phyloP scores from a whole-genome alignment of 257 asterid species.

The Scutellaria barbata region DNA sequence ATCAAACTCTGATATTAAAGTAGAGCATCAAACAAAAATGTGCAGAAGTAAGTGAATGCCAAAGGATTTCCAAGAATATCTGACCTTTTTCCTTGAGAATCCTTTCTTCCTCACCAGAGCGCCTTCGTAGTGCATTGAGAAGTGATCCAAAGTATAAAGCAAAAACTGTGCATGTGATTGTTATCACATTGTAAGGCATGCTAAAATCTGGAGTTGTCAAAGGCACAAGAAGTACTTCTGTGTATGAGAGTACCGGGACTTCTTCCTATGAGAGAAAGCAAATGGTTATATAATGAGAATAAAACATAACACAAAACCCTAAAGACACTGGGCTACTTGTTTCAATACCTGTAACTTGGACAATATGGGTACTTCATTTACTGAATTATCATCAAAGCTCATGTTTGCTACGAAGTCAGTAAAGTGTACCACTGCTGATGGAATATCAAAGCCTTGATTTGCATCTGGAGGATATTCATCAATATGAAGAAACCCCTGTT shows the following conservation, averaged over 20 bases:
- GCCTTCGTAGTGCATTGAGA: constrained; percentile 87
- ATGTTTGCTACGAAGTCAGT: constrained; percentile 61
- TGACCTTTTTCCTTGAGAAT: constrained; percentile 70
- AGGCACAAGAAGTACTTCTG: constrained; percentile 95
- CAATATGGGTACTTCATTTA: constrained; percentile 57
- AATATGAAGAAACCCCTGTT: constrained; percentile 95
- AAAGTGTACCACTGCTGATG: constrained; percentile 82
- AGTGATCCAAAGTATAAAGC: constrained; percentile 94
- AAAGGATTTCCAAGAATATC: constrained; percentile 20
- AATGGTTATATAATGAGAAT: constrained; percentile 28
- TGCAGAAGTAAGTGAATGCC: not conserved
- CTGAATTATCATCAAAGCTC: constrained; percentile 55
- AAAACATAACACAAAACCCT: constrained; percentile 11
- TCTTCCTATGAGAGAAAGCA: constrained; percentile 52
- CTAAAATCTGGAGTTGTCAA: constrained; percentile 99
- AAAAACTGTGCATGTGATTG: constrained; percentile 94
- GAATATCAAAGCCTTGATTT: constrained; percentile 97
- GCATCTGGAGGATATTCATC: constrained; percentile 99
- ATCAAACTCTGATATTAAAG: not conserved
- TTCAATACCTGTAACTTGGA: constrained; percentile 71
- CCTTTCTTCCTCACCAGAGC: constrained; percentile 82
- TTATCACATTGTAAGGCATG: constrained; percentile 98
- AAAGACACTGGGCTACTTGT: constrained; percentile 7
- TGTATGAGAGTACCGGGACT: constrained; percentile 68
- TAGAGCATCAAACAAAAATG: not conserved